Percentiles rank a stretch among this genome's conserved stretches.
phyloP scores from a whole-genome alignment of 108 stramenopile species.

The Skeletonema potamos region DNA sequence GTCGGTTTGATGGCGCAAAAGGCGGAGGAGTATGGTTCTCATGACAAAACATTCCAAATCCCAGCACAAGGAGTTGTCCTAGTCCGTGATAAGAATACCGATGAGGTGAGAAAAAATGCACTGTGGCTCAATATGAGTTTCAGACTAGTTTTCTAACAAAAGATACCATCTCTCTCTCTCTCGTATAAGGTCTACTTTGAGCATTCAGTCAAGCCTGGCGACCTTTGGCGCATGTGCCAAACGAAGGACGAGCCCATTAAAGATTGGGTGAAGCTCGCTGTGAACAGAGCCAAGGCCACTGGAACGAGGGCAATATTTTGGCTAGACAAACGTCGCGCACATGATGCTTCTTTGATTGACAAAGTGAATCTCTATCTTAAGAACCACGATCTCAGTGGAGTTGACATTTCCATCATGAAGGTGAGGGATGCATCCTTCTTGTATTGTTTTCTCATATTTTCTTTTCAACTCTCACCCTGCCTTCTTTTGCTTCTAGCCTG shows the following conservation, averaged over 20 bases:
- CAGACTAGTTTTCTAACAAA: neutral
- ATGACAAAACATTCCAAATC: conserved; percentile 93
- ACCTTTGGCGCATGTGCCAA: conserved; percentile 95
- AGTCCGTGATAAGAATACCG: conserved; percentile 77
- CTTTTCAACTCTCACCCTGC: neutral
- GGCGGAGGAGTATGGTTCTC: conserved; percentile 94
- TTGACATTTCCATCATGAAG: conserved; percentile 89
- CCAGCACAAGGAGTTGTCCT: conserved; percentile 64
- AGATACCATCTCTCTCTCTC: neutral
- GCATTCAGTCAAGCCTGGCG: conserved; percentile 83
- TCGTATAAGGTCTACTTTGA: conserved; percentile 55
- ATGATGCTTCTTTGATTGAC: conserved; percentile 82
- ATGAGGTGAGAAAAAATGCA: conserved; percentile 43
- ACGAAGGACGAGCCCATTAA: conserved; percentile 90
- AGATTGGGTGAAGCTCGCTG: conserved; percentile 92
- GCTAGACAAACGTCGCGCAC: conserved; percentile 90
- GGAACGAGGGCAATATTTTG: conserved; percentile 86
- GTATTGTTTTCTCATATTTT: neutral
- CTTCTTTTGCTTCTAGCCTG: conserved; percentile 37
- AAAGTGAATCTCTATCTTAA: conserved; percentile 86
- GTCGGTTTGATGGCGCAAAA: conserved; percentile 94
- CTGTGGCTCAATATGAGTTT: neutral
- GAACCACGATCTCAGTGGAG: conserved; percentile 83
- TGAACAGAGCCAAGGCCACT: conserved; percentile 79
- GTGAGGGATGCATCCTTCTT: neutral